These are phyloP conservation scores for Globisporangium mamillatum DNA, from an alignment of 352 stramenopile species.

Conservation along the genomic window DNA sequence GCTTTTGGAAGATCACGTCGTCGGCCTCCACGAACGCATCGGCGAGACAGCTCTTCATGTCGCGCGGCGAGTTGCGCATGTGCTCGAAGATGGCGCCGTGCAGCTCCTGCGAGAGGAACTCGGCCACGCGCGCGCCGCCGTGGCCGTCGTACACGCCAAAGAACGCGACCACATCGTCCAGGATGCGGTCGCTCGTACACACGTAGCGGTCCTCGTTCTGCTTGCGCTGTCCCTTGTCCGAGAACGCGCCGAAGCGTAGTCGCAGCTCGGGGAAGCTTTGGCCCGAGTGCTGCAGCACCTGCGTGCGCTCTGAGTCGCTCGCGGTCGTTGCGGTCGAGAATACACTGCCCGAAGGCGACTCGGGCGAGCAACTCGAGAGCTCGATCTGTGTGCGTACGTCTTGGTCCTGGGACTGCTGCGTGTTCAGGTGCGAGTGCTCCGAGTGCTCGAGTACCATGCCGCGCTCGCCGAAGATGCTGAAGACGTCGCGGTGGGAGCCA, in stretches of 20 bases:
- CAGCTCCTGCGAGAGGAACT: constrained; percentile 61
- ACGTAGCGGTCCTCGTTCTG: constrained; percentile 74
- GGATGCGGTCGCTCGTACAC: constrained; percentile 41
- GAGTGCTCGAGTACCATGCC: constrained; percentile 63
- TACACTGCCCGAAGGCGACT: constrained; percentile 55
- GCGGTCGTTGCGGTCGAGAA: constrained; percentile 75
- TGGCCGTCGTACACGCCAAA: constrained; percentile 88
- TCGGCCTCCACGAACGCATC: constrained; percentile 61
- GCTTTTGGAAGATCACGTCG: constrained; percentile 65
- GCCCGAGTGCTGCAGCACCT: constrained; percentile 44
- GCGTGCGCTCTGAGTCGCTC: constrained; percentile 70
- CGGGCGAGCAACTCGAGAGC: constrained; percentile 39
- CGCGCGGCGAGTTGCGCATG: constrained; percentile 34
- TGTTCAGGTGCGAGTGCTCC: constrained; percentile 14
- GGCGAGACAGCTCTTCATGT: constrained; percentile 31
- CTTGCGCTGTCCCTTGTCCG: constrained; percentile 71
- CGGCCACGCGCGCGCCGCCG: constrained; percentile 61
- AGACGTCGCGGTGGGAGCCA: constrained; percentile 70
- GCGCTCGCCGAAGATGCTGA: constrained; percentile 82
- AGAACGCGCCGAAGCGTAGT: constrained; percentile 69
- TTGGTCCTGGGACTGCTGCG: constrained; percentile 1
- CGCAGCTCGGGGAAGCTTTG: constrained; percentile 53
- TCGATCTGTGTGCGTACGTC: neutral
- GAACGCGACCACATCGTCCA: constrained; percentile 66
- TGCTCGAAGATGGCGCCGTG: constrained; percentile 57